These are phyloP conservation scores for Myriosclerotinia scirpicola DNA, from an alignment of 2,329 filamentous ascomycete genomes.

Conservation along the genomic window DNA sequence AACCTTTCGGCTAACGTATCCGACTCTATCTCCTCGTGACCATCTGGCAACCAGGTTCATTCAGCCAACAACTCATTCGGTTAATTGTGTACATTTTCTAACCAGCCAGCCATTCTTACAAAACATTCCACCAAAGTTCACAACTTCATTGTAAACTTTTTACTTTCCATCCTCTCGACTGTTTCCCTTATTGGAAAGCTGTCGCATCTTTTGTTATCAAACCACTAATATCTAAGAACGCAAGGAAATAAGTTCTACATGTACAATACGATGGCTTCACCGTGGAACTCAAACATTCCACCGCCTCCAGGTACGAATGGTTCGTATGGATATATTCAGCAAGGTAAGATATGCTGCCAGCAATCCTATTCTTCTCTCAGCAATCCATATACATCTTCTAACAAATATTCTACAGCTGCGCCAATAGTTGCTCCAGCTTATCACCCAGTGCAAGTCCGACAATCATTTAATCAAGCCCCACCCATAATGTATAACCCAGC, in stretches of 20 bases:
- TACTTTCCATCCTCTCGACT: not conserved
- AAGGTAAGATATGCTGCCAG: conserved; percentile 33
- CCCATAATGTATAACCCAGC: conserved; percentile 39
- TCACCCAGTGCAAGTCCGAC: conserved; percentile 47
- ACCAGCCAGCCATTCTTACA: conserved; percentile 8
- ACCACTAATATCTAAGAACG: conserved; percentile 34
- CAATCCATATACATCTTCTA: not conserved
- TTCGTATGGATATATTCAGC: conserved; percentile 34
- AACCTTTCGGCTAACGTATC: not conserved
- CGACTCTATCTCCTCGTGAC: conserved; percentile 2
- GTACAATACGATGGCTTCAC: conserved; percentile 38
- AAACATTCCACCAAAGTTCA: conserved; percentile 11
- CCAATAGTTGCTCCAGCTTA: conserved; percentile 45
- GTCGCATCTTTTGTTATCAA: conserved; percentile 27
- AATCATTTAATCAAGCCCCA: conserved; percentile 39
- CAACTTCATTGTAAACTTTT: not conserved
- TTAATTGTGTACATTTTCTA: conserved; percentile 9
- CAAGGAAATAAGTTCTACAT: conserved; percentile 30
- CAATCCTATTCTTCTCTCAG: too few relatives aligned
- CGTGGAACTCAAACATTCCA: conserved; percentile 39
- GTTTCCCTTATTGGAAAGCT: conserved; percentile 5
- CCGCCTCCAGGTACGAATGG: conserved; percentile 45
- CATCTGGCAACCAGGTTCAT: not conserved
- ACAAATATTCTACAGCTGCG: conserved; percentile 36
- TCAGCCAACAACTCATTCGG: conserved; percentile 9